A percentile compares a stretch with the other conserved stretches of the same genome.
These are phyloP conservation scores for Naumovozyma dairenensis DNA, from an alignment of 805 yeast species.

Conservation along the genomic window DNA sequence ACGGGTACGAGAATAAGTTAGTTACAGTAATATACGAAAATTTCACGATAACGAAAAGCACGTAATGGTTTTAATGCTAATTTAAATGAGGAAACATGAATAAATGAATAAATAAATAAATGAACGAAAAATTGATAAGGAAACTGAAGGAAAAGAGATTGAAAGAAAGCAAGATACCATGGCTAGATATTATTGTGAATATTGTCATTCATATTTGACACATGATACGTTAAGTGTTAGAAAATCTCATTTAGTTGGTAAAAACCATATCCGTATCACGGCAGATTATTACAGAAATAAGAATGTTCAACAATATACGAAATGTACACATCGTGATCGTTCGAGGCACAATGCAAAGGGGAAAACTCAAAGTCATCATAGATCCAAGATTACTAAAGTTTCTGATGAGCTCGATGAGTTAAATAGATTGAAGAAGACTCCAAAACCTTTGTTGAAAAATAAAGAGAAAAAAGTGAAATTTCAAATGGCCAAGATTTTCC, in stretches of 20 bases:
- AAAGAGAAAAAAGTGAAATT: slow-evolving; percentile 13
- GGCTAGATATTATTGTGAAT: slow-evolving; percentile 76
- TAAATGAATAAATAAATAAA: too few species aligned
- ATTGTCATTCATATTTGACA: slow-evolving; percentile 72
- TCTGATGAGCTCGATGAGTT: too few species aligned
- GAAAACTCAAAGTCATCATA: slow-evolving; percentile 27
- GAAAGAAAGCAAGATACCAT: slow-evolving; percentile 22
- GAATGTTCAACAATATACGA: background rate
- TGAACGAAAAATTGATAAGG: too few species aligned
- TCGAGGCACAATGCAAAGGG: too few species aligned
- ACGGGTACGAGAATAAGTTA: too few species aligned
- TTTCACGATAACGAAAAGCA: too few species aligned
- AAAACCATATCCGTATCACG: slow-evolving; percentile 60
- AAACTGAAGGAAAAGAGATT: background rate
- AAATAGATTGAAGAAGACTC: too few species aligned
- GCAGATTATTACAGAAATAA: slow-evolving; percentile 62
- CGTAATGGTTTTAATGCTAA: too few species aligned
- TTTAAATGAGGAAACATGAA: too few species aligned
- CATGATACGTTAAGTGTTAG: slow-evolving; percentile 85
- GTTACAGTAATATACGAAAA: too few species aligned
- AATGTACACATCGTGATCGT: too few species aligned
- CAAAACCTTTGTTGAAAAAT: slow-evolving; percentile 14
- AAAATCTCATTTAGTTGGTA: slow-evolving; percentile 68
- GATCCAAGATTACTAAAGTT: too few species aligned
- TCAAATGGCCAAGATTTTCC: slow-evolving; percentile 10